phyloP scores from a whole-genome alignment of 345 rosid species.

The Passiflora organensis region DNA sequence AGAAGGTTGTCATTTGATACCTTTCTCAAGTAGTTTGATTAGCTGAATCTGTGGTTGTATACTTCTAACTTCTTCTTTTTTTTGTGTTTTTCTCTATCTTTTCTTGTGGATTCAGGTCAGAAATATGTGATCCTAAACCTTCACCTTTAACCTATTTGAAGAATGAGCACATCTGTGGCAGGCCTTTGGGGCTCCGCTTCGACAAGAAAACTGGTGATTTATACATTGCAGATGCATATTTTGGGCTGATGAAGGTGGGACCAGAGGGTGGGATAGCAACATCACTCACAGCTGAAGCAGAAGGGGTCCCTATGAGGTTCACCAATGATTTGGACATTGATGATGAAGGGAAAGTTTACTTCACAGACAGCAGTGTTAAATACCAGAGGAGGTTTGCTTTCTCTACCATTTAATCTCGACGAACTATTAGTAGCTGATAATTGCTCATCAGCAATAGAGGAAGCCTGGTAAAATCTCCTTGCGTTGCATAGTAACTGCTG shows the following conservation, averaged over 20 bases:
- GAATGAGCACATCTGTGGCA: constrained; percentile 90
- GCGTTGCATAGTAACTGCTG: too few species aligned
- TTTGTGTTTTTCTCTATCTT: too few species aligned
- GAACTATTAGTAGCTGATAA: too few species aligned
- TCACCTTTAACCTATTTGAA: constrained; percentile 55
- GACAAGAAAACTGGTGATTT: constrained; percentile 73
- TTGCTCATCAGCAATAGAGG: too few species aligned
- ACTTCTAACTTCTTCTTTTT: background rate
- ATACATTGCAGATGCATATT: constrained; percentile 88
- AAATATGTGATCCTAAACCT: constrained; percentile 63
- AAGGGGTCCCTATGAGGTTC: constrained; percentile 68
- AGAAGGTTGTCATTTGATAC: too few species aligned
- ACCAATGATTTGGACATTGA: constrained; percentile 90
- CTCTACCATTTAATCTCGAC: background rate
- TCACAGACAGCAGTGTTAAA: constrained; percentile 78
- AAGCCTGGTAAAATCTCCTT: too few species aligned
- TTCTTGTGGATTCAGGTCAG: constrained; percentile 46
- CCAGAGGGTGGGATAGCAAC: constrained; percentile 86
- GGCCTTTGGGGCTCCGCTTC: constrained; percentile 89
- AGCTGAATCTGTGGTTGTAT: background rate
- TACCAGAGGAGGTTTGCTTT: constrained; percentile 68
- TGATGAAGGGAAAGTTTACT: constrained; percentile 77
- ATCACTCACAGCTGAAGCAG: constrained; percentile 66
- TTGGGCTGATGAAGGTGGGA: constrained; percentile 87
- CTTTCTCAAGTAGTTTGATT: background rate